Evolutionary conservation across 2,329 filamentous ascomycete genomes (phyloP).

Genomic region (Colletotrichum sp.): DNA sequence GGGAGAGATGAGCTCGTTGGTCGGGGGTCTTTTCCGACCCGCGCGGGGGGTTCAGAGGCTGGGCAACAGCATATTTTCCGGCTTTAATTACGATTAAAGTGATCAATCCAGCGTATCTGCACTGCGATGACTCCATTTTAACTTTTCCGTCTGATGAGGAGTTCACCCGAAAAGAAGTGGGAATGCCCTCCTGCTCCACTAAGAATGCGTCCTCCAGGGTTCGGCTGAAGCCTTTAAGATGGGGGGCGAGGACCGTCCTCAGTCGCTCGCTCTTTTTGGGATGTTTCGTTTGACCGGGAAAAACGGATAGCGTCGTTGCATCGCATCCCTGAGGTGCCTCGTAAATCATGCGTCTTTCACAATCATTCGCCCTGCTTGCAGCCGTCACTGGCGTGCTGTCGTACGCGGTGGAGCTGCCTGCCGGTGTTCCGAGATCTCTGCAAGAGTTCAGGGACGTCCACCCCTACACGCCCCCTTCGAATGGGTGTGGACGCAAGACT

Average conservation of each 20-base stretch:
- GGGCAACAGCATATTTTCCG: background rate
- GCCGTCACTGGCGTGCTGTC: slow-evolving; percentile 4
- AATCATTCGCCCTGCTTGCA: background rate
- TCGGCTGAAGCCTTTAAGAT: slow-evolving; percentile 3
- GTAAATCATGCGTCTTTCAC: slow-evolving; percentile 1
- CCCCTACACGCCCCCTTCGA: slow-evolving; percentile 7
- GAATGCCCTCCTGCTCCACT: slow-evolving; percentile 13
- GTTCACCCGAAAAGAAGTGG: slow-evolving; percentile 14
- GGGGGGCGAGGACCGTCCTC: background rate
- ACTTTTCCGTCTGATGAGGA: slow-evolving; percentile 11
- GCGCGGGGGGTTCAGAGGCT: background rate
- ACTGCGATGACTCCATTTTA: background rate
- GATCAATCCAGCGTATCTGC: background rate
- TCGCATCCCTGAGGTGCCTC: background rate
- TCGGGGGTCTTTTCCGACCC: background rate
- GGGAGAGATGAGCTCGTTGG: background rate
- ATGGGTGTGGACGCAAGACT: slow-evolving; percentile 13
- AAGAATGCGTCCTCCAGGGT: background rate
- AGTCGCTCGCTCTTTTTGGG: background rate
- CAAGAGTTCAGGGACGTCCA: slow-evolving; percentile 21
- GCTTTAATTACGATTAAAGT: background rate
- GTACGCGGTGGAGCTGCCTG: slow-evolving; percentile 13
- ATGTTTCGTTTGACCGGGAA: background rate
- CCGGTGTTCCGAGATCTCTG: slow-evolving; percentile 17
- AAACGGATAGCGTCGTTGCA: background rate